These are phyloP conservation scores for Annona cherimola DNA, from an alignment of 164 flowering plant genomes.

Conservation along the genomic window DNA sequence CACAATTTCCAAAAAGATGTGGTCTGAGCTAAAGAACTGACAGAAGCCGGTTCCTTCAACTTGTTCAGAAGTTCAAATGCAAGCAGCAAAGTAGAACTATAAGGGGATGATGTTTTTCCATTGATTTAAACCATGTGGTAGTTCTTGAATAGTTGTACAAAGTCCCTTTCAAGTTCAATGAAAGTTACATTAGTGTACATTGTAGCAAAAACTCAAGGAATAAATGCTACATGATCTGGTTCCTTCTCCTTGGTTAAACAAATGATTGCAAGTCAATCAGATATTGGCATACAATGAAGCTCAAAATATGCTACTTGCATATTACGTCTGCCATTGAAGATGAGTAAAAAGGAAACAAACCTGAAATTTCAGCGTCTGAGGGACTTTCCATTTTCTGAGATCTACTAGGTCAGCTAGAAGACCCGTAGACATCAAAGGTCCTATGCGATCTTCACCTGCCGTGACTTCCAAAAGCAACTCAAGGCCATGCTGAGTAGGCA, in stretches of 20 bases:
- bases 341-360: constrained; percentile 26
- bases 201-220: neutral
- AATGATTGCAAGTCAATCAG: neutral
- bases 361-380: constrained; percentile 49
- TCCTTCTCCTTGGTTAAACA: neutral
- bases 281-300: neutral
- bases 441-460: constrained; percentile 58
- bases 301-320: neutral
- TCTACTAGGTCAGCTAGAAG: constrained; percentile 40
- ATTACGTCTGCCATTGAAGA: neutral
- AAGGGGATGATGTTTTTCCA: no score
- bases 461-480: constrained; percentile 51
- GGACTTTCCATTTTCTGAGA: constrained; percentile 30
- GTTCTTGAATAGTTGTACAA: no score
- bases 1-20: no score
- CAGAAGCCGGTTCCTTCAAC: no score
- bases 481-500: constrained; percentile 43
- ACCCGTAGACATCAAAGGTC: constrained; percentile 59
- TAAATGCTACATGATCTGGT: neutral
- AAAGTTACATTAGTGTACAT: neutral
- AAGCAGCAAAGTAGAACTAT: no score
- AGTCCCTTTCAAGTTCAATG: neutral
- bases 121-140: no score
- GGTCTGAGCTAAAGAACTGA: no score
- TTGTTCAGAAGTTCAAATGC: no score